Conservation (phyloP, 495 filamentous ascomycete genomes). For the Friedmanniomyces endolithicus region DNA sequence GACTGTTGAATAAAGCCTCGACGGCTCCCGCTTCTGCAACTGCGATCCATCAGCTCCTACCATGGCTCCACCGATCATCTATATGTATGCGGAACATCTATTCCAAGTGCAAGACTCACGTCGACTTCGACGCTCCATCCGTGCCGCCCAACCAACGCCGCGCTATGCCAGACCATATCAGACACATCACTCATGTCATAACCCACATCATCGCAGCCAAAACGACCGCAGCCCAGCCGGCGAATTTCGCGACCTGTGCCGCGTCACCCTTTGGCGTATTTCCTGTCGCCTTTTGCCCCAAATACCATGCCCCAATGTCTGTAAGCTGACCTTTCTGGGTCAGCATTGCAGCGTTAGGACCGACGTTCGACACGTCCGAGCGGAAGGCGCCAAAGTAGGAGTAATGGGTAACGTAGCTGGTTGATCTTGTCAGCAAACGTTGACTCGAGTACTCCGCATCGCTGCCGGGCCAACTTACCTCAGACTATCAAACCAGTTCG, state of each 20-base stretch:
- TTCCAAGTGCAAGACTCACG: neutral
- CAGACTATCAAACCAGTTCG: constrained; percentile 47
- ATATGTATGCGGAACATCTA: neutral
- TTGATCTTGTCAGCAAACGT: neutral
- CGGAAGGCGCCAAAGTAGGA: constrained; percentile 66
- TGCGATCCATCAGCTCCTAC: neutral
- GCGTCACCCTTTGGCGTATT: constrained; percentile 23
- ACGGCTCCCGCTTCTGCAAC: no score
- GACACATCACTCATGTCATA: neutral
- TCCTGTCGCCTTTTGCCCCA: constrained; percentile 44
- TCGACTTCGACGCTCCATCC: neutral
- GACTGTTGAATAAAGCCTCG: neutral
- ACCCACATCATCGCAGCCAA: neutral
- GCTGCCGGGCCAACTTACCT: neutral
- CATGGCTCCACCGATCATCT: neutral
- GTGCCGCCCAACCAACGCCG: neutral
- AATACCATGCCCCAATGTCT: constrained; percentile 63
- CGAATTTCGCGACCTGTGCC: neutral
- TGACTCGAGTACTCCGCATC: neutral
- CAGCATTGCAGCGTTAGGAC: constrained; percentile 54
- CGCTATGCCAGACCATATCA: neutral
- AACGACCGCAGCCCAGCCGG: constrained; percentile 5
- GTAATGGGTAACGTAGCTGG: constrained; percentile 45
- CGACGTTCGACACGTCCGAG: constrained; percentile 51
- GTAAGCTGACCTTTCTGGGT: constrained; percentile 49